These are phyloP conservation scores for Zygotorulaspora sp. DNA, from an alignment of 805 yeast genomes.

Conservation along the genomic window DNA sequence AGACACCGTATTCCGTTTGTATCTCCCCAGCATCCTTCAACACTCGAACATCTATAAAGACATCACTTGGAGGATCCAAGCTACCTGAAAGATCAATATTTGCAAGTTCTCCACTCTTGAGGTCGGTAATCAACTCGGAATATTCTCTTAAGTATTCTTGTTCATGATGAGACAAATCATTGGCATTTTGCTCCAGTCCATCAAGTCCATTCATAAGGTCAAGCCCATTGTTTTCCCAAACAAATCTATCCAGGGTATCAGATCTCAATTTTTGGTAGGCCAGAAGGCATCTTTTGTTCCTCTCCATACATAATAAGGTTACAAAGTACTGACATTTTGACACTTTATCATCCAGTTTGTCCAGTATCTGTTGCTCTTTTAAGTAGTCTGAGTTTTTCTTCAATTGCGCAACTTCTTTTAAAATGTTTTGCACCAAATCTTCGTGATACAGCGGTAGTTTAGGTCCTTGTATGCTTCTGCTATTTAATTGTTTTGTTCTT, in stretches of 20 bases:
- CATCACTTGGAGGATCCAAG: conserved; percentile 85
- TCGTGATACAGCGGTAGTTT: conserved; percentile 60
- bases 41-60: conserved; percentile 91
- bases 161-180: conserved; percentile 68
- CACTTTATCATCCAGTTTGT: conserved; percentile 39
- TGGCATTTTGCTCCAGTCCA: conserved; percentile 35
- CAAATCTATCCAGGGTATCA: conserved; percentile 56
- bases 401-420: conserved; percentile 66
- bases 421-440: conserved; percentile 61
- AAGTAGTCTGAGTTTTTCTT: conserved; percentile 53
- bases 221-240: conserved; percentile 61
- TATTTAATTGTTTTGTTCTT: conserved; percentile 60
- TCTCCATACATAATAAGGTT: conserved; percentile 68
- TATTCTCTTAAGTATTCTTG: conserved; percentile 72
- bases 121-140: conserved; percentile 63
- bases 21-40: conserved; percentile 94
- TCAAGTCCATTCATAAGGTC: conserved; percentile 34
- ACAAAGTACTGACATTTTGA: conserved; percentile 54
- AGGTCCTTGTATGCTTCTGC: conserved; percentile 17
- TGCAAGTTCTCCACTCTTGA: conserved; percentile 66
- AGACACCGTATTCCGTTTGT: conserved; percentile 95
- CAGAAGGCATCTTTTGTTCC: conserved; percentile 84
- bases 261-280: conserved; percentile 79
- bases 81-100: conserved; percentile 86
- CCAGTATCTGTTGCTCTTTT: conserved; percentile 28